Evolutionary conservation across 1,139 yeast genomes (phyloP), one percentile per base, ranked within the genome.

Genomic region (Kluyveromyces sp.): DNA sequence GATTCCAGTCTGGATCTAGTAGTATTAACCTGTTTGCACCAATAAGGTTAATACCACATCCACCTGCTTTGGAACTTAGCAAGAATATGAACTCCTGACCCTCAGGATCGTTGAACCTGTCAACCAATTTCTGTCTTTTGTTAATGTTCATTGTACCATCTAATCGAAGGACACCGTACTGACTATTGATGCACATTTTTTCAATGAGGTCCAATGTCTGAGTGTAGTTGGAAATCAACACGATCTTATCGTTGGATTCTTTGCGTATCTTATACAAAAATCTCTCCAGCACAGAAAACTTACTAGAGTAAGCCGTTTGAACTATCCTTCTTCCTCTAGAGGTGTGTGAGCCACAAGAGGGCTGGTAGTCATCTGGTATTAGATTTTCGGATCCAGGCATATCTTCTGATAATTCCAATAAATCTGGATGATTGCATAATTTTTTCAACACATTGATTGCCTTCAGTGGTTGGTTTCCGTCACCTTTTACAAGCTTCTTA

Each of bases 1-100:
- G 98, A 57, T 92, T 92, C 98, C 98, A 92, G 64, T 94, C 98
- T 0, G 98, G 98, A 61, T 92, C 99, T 57, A 92, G 73, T 45
- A 92, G 70, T 25, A 92, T 78, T 49, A 92, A 70, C 49, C 98
- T 73, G 56, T 94, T 92, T 8, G 98, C 99, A 8, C 98, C 98
- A 56, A 92, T 92, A 53, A 92, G 74, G 60, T 92, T 92, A 59
- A 92, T 87, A 64, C 99, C 99, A 70, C 98, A 92, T 0, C 99
- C 99, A 53, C 99, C 99, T 1, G 99, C 99, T 63, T 92, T 94
- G 9, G 96, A 86, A 56, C 96, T 87, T 44, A 92, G 69, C 49
- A 92, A 69, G 55, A 92, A 92, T 3, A 92, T 80, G 61, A 92
- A 92, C 53, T 88, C 97, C 4, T 81, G 76, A 1, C 92, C 85